Evolutionary conservation across 352 stramenopile genomes (phyloP), one percentile per base, ranked within the genome.

Genomic region (Plasmopara halstedii): DNA sequence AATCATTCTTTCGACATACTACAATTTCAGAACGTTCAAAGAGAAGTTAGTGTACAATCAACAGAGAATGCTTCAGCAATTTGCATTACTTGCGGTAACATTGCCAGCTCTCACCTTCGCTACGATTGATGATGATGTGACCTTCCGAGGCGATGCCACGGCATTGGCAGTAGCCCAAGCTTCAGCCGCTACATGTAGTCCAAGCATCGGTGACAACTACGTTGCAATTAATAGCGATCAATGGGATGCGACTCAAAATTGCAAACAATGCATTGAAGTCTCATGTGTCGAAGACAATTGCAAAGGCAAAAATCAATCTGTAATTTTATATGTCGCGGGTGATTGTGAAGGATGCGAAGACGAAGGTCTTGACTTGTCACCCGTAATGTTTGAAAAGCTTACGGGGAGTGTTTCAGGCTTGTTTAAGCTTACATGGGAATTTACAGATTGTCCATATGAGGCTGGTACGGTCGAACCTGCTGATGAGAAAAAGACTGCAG

Each of bases 291-390:
- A 86, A 52, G 18, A 53, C 14, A 50, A 57, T 3, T 84, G 76
- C 50, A 38, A 33, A 15, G 53, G 73, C 46, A 53, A 56, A n/a
- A 55, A 25, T 19, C 64, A n/a, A 20, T 59, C 53, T n/a, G 53
- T 71, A 27, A 51, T 70, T 19, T 52, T 82, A 7, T 62, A 80
- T 41, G 59, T 85, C 17, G 57, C 81, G 4, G 70, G 75, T 41
- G 56, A 74, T 6, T 88, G 73, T 31, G 58, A 60, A 8, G 67
- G 83, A 34, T 88, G 77, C 51, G 52, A 56, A 13, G 40, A 79
- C 7, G 72, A 75, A 44, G 72, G 71, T 29, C 45, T 81, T 36
- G 69, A 77, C 47, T 35, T 81, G 25, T 70, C 62, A 4, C 53
- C 62, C 2, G 43, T 32, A 0, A 56, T 74, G 26, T 77, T 72